Conservation (phyloP, 2,329 filamentous ascomycete species). For the Mycosphaerella arachidis region DNA sequence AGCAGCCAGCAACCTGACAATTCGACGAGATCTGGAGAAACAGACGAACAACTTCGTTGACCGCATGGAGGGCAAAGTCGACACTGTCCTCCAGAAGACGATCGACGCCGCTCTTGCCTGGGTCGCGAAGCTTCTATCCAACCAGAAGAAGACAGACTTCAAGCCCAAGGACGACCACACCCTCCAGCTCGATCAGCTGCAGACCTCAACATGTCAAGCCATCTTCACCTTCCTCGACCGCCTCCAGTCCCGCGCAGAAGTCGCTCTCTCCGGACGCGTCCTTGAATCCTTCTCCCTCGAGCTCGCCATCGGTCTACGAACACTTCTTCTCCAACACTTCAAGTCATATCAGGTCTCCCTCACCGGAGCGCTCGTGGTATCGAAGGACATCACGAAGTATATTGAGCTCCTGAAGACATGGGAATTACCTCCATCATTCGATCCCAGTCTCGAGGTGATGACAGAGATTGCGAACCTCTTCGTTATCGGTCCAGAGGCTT, state of each 20-base stretch:
- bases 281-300: constrained; percentile 78
- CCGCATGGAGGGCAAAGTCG: constrained; percentile 80
- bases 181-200: constrained; percentile 63
- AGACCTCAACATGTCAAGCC: constrained; percentile 78
- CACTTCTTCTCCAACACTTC: constrained; percentile 83
- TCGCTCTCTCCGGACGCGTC: constrained; percentile 77
- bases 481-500: constrained; percentile 67
- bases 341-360: constrained; percentile 91
- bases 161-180: constrained; percentile 74
- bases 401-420: constrained; percentile 79
- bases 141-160: constrained; percentile 86
- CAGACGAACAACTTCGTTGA: constrained; percentile 68
- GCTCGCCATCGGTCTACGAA: constrained; percentile 72
- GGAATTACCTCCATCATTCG: constrained; percentile 58
- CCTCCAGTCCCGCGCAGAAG: constrained; percentile 58
- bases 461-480: constrained; percentile 94
- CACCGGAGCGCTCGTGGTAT: constrained; percentile 89
- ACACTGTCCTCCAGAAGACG: constrained; percentile 63
- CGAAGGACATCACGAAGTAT: constrained; percentile 93
- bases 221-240: constrained; percentile 74
- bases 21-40: constrained; percentile 84
- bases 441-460: constrained; percentile 67
- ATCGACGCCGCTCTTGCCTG: constrained; percentile 72
- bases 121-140: constrained; percentile 65
- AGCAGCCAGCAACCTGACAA: constrained; percentile 82